Conservation (phyloP, 352 stramenopile genomes). For the Globisporangium emineosum region DNA sequence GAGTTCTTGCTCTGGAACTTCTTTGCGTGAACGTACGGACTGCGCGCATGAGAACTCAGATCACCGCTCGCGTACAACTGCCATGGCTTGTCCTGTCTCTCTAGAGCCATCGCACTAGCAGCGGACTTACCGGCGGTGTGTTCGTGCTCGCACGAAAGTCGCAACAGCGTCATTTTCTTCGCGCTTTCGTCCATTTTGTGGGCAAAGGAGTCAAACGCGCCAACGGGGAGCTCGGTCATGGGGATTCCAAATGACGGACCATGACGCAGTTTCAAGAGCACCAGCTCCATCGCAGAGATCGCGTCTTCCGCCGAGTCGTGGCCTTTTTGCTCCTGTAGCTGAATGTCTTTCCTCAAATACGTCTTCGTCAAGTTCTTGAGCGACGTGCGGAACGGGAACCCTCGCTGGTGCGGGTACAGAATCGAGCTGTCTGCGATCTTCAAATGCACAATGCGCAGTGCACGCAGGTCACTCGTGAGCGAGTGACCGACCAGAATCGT, state of each 20-base stretch:
- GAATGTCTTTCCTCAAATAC: slow-evolving; percentile 77
- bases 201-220: slow-evolving; percentile 63
- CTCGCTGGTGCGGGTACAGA: slow-evolving; percentile 79
- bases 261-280: slow-evolving; percentile 66
- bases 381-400: slow-evolving; percentile 79
- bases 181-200: slow-evolving; percentile 47
- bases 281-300: slow-evolving; percentile 69
- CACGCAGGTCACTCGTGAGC: slow-evolving; percentile 81
- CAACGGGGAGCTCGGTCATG: slow-evolving; percentile 27
- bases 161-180: slow-evolving; percentile 55
- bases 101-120: slow-evolving; percentile 2
- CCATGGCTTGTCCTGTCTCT: slow-evolving; percentile 60
- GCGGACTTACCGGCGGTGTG: neutral
- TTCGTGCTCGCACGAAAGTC: slow-evolving; percentile 20
- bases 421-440: slow-evolving; percentile 76
- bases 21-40: slow-evolving; percentile 50
- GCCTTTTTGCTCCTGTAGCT: slow-evolving; percentile 49
- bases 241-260: slow-evolving; percentile 76
- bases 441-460: slow-evolving; percentile 70
- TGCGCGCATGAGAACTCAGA: slow-evolving; percentile 41
- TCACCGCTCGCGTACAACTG: slow-evolving; percentile 68
- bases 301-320: slow-evolving; percentile 87
- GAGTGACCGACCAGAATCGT: slow-evolving; percentile 86
- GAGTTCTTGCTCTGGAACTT: slow-evolving; percentile 7
- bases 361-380: slow-evolving; percentile 85